phyloP scores from a whole-genome alignment of 73 alveolate genomes.

The Tetrahymena elliotti region DNA sequence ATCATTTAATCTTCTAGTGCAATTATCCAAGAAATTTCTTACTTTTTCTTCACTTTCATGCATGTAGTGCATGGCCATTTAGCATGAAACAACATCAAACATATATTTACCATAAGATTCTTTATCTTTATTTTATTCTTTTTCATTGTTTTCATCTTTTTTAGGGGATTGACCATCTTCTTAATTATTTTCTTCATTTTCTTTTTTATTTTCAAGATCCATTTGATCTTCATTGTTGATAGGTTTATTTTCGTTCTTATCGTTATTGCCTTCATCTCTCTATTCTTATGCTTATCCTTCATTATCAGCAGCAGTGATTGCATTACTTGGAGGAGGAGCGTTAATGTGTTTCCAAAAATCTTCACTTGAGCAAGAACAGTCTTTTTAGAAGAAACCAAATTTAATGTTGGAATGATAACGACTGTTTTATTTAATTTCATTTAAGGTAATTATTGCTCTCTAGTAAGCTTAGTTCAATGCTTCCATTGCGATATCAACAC shows the following conservation, averaged over 20 bases:
- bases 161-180: neutral
- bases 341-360: neutral
- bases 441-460: constrained; percentile 51
- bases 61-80: constrained; percentile 84
- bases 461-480: constrained; percentile 50
- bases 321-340: constrained; percentile 33
- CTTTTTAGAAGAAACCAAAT: constrained; percentile 3
- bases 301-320: constrained; percentile 48
- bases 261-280: constrained; percentile 14
- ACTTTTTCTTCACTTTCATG: constrained; percentile 73
- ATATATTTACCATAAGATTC: constrained; percentile 23
- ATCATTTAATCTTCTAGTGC: constrained; percentile 54
- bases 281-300: neutral
- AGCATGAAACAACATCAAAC: constrained; percentile 81
- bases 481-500: constrained; percentile 65
- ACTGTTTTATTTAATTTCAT: constrained; percentile 36
- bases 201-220: constrained; percentile 34
- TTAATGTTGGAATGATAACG: constrained; percentile 34
- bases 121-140: constrained; percentile 44
- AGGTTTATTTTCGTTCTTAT: neutral
- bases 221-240: constrained; percentile 48
- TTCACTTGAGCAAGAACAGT: neutral
- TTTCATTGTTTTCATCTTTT: neutral
- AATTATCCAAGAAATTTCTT: constrained; percentile 69
- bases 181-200: neutral